Conservation (phyloP, 352 stramenopile species). For the Phytophthora syringae region DNA sequence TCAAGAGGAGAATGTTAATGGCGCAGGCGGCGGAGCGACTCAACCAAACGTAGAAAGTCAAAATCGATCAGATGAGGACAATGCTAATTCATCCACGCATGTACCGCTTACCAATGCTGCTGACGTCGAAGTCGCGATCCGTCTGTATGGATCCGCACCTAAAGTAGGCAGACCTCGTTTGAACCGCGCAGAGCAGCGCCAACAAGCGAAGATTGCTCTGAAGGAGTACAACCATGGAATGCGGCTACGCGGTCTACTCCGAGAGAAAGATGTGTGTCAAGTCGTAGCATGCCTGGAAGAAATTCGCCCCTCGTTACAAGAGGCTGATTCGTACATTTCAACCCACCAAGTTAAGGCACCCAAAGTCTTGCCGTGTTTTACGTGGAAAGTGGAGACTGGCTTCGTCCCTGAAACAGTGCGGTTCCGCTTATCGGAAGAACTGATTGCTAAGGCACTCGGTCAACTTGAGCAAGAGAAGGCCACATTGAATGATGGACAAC, state of each 20-base stretch:
- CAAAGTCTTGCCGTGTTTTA: background rate
- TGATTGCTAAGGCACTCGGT: background rate
- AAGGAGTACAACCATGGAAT: conserved; percentile 17
- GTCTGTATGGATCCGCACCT: background rate
- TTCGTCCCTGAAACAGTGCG: conserved; percentile 1
- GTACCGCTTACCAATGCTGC: too few species aligned
- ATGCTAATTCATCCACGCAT: too few species aligned
- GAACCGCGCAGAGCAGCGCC: background rate
- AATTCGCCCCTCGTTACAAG: background rate
- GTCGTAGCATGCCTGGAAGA: background rate
- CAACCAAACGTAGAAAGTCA: background rate
- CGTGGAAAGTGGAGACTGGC: background rate
- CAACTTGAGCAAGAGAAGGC: background rate
- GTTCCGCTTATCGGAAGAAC: conserved; percentile 1
- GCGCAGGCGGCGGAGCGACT: background rate
- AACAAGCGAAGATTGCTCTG: conserved; percentile 1
- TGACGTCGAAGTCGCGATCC: background rate
- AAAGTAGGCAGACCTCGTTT: background rate
- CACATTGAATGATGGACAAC: too few species aligned
- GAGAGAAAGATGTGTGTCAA: background rate
- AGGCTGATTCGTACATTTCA: background rate
- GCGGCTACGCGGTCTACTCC: background rate
- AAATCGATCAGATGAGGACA: too few species aligned
- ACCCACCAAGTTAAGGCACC: background rate
- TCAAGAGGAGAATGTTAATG: background rate